These are phyloP conservation scores for Lotmaria passim DNA, from an alignment of 208 protist species.

Conservation along the genomic window DNA sequence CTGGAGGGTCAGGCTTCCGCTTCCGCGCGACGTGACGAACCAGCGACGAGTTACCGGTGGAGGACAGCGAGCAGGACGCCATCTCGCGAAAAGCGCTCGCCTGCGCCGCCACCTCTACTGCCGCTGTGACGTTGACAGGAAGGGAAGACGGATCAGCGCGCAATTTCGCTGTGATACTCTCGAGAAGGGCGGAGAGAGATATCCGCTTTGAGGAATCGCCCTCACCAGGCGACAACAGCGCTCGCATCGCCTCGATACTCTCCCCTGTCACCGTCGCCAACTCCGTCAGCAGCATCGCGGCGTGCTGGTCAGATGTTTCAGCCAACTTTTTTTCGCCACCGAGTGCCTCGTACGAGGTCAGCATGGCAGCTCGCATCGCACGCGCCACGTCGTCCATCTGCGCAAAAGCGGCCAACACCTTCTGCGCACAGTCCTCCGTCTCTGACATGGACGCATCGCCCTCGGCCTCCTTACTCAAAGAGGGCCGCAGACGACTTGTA, in stretches of 20 bases:
- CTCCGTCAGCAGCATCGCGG: conserved; percentile 18
- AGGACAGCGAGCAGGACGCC: conserved; percentile 1
- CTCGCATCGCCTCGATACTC: conserved; percentile 9
- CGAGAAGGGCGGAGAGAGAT: conserved; percentile 11
- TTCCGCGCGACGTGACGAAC: conserved; percentile 25
- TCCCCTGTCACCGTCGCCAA: conserved; percentile 21
- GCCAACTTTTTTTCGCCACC: conserved; percentile 28
- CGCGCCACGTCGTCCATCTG: conserved; percentile 29
- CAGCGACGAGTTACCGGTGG: conserved; percentile 13
- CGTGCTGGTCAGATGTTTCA: conserved; percentile 21
- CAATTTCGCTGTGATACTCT: conserved; percentile 16
- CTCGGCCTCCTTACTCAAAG: neutral
- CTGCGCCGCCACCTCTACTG: neutral
- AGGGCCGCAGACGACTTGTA: neutral
- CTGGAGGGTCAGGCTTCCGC: conserved; percentile 39
- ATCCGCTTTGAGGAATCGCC: conserved; percentile 7
- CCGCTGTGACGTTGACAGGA: neutral
- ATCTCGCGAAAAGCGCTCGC: neutral
- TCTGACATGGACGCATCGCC: neutral
- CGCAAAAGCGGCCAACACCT: conserved; percentile 34
- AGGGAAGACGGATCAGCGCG: neutral
- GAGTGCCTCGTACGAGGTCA: conserved; percentile 41
- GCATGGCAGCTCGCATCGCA: conserved; percentile 43
- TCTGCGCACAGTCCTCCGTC: conserved; percentile 21
- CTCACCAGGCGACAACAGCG: conserved; percentile 20